Evolutionary conservation across 2,329 filamentous ascomycete genomes (phyloP), one percentile per base, ranked within the genome.

Genomic region (Ilyonectria robusta): DNA sequence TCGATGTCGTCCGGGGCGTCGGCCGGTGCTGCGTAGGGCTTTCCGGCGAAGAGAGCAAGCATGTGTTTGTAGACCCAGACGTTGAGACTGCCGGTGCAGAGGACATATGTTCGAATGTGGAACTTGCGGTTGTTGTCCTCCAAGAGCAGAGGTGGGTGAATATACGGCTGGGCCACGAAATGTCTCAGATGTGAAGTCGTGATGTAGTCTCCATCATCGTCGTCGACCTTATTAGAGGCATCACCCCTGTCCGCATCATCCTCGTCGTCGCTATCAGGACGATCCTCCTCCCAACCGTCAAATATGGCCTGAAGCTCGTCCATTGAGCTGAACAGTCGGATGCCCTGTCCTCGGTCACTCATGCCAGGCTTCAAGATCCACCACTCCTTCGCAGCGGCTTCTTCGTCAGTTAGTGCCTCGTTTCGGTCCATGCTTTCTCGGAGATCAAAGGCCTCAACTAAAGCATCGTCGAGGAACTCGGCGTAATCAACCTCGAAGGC

Each of bases 311-410:
- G 92, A n/a, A 99, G 83, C 77, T 97, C 91, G 62, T 92, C 90
- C 84, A 96, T 93, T 2, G 90, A 94, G 74, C 90, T 93, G 80
- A 99, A 99, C 0, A 99, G 84, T 44, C 94, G 85, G 65, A 99
- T 98, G 1, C 96, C 96, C 78, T 98, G 95, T 0, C 95, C 96
- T 26, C 95, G 89, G 78, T 99, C 96, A 79, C 94, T 97, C 96
- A 99, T 98, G 9, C 95, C 93, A 0, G 96, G 95, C 82, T 99
- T 99, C 66, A 99, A 81, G 72, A 99, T 98, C 96, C 96, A 99
- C 95, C 95, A 99, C 78, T 97, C 90, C 66, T 87, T 86, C 47
- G 87, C 82, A 37, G 33, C 62, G 1, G 63, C 47, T 33, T 81
- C 68, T 0, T 63, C 72, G 2, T 75, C 72, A 4, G 62, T 56